phyloP scores from a whole-genome alignment of 169 alveolate genomes.

The Miamiensis avidus region DNA sequence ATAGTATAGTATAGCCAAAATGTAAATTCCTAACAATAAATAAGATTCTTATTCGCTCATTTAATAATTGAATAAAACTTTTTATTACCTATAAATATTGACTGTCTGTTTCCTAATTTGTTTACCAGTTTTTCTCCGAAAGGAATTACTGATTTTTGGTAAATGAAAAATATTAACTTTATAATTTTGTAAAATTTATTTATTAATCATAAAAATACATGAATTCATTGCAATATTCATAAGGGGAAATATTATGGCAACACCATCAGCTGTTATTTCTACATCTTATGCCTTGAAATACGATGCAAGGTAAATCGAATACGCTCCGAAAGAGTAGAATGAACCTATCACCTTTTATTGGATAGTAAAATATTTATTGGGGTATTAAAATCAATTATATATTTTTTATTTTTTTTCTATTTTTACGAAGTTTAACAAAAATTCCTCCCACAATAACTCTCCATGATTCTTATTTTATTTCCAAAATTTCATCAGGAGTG shows the following conservation, averaged over 20 bases:
- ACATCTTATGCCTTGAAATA: conserved; percentile 8
- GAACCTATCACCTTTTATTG: conserved; percentile 23
- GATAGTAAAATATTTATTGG: background rate
- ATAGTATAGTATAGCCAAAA: background rate
- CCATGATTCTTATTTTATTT: conserved; percentile 24
- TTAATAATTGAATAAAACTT: too few relatives aligned
- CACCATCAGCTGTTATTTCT: conserved; percentile 1
- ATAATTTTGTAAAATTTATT: background rate
- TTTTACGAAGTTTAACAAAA: conserved; percentile 8
- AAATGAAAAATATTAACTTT: background rate
- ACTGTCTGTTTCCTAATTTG: conserved; percentile 11
- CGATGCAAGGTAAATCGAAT: conserved; percentile 19
- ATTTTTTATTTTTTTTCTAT: background rate
- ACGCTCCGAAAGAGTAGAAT: conserved; percentile 24
- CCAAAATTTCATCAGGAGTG: background rate
- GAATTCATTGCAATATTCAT: conserved; percentile 26
- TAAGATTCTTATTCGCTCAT: too few relatives aligned
- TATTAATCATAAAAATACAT: background rate
- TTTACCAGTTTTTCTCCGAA: conserved; percentile 19
- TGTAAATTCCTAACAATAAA: background rate
- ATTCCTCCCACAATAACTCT: conserved; percentile 19
- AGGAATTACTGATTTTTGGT: conserved; percentile 6
- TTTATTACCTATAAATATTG: conserved; percentile 3
- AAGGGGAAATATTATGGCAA: conserved; percentile 16
- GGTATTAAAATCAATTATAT: background rate